Evolutionary conservation across 352 stramenopile species (phyloP), one percentile per base, ranked within the genome.

Genomic region (Globisporangium carolinianum): DNA sequence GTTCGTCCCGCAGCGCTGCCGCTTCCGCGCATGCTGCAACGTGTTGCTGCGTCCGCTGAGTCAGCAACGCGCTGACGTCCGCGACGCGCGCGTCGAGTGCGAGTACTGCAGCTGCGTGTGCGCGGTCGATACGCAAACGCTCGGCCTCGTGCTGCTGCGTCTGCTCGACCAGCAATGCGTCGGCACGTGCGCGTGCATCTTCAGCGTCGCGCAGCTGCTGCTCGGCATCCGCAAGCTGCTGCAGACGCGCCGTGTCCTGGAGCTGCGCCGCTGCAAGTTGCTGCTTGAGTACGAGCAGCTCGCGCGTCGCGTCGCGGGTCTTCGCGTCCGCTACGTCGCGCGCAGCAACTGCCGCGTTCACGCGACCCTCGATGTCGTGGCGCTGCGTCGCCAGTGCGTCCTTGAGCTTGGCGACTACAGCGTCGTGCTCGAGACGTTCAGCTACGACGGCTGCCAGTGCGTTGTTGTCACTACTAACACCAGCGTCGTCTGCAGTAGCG

Each of bases 211-310:
- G 47, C 15, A 77, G 18, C 48, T 51, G 58, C 41, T 18, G 59
- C 42, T 49, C 61, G 8, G 63, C 50, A 47, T 81, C 63, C 24
- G 55, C 51, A 6, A 87, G 58, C 50, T 68, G 51, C 10, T 62
- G 58, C 49, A 84, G 55, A 14, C 72, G 65, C 43, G 79, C 57
- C n/a, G 71, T 66, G 10, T 72, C 66, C 15, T 79, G 68, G 38
- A 89, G 62, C 7, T 62, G 79, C 75, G 72, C 87, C 3, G 79
- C 79, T 36, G 66, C 64, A 55, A 89, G 71, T 10, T 78, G 78
- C 57, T 89, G 68, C 60, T 88, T 88, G 35, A 79, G 68, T 1
- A 79, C 66, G 0, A 84, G 62, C 43, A 91, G 62, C 50, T 89
- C 73, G 15, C 83, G 58, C 8, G 77, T 72, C 10, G 62, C 57